Conservation (phyloP, 495 filamentous ascomycete genomes). For the Ramalina peruviana region DNA sequence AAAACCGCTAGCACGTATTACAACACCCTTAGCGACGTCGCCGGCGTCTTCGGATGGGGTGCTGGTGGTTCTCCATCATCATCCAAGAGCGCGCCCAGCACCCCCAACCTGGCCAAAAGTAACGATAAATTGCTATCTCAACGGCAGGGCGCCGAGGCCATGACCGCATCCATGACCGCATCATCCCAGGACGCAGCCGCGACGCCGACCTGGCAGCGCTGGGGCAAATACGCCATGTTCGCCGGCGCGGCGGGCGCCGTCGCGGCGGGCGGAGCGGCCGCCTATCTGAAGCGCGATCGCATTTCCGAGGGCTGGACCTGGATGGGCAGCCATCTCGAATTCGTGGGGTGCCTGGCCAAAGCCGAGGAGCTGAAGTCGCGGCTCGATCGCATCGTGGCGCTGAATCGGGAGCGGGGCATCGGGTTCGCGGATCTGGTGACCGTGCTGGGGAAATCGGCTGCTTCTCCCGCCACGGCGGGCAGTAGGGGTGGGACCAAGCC, state of each 20-base stretch:
- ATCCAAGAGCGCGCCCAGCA: conserved; percentile 8
- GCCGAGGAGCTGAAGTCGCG: conserved; percentile 61
- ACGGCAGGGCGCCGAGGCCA: conserved; percentile 8
- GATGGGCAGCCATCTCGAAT: conserved; percentile 88
- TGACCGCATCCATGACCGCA: conserved; percentile 19
- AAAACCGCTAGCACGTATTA: conserved; percentile 58
- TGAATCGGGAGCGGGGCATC: conserved; percentile 41
- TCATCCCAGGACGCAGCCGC: conserved; percentile 34
- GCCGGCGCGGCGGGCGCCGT: conserved; percentile 70
- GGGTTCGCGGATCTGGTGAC: conserved; percentile 77
- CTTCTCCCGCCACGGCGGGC: conserved; percentile 7
- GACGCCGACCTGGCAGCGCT: conserved; percentile 49
- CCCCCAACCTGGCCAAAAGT: conserved; percentile 11
- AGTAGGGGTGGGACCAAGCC: conserved; percentile 1
- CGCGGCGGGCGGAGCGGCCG: conserved; percentile 76
- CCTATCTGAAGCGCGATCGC: conserved; percentile 70
- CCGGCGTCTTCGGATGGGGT: conserved; percentile 45
- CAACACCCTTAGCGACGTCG: conserved; percentile 50
- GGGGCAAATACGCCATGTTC: conserved; percentile 73
- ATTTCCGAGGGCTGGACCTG: conserved; percentile 59
- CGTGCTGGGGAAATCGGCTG: conserved; percentile 52
- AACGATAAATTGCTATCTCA: conserved; percentile 7
- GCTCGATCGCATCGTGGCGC: conserved; percentile 39
- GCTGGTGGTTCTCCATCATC: conserved; percentile 7
- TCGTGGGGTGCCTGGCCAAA: conserved; percentile 75